Base-by-base conservation (phyloP, 371 early-diverging fungal genomes). In the Haplosporangium sp. region DNA sequence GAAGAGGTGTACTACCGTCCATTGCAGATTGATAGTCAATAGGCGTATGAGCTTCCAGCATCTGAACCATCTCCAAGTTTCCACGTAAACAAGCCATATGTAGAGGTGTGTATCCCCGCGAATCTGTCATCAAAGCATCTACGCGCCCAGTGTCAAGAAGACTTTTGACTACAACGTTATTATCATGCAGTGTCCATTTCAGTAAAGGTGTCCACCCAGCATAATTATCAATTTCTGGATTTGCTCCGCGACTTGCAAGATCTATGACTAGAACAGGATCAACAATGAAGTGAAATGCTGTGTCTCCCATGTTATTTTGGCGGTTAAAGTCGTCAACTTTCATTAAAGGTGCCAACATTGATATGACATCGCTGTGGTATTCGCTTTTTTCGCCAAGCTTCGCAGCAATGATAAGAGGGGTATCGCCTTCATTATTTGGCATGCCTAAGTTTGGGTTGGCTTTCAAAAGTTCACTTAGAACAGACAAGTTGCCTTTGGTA, bases 141-240 rank as follows among this genome's bases (percentile, higher is more conserved):
- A 77, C 78, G 2, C 56, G 4, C 7, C 47, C 63, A 0, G 78
- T 77, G 0, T 42, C 59, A 17, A 86, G 40, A 3, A 87, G 53
- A 4, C 76, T n/a, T 10, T 82, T 69, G 1, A 90, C 77, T 15
- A 84, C 67, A 13, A 84, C 72, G 2, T 83, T 53, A 17, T 85
- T 65, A 4, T 87, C 86, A 39, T 85, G 70, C 3, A 77, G 42
- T 7, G 85, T 81, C 88, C 90, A 90, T 2, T 74, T 68, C 74
- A 87, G 63, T 8, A 86, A 47, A 1, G 90, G 87, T 1, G 84
- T 85, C 47, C 79, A 69, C 6, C 86, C 84, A 15, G 71, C 52
- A 52, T 76, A 78, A 38, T 77, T 77, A 27, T 84, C 64, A 15
- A 69, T 8, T 2, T 68, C 67, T 0, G 77, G 82, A 35, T 76